A percentile compares a stretch with the other conserved stretches of the same genome.
Evolutionary conservation across 2,329 filamentous ascomycete species (phyloP).

Genomic region (Elsinoe batatas): DNA sequence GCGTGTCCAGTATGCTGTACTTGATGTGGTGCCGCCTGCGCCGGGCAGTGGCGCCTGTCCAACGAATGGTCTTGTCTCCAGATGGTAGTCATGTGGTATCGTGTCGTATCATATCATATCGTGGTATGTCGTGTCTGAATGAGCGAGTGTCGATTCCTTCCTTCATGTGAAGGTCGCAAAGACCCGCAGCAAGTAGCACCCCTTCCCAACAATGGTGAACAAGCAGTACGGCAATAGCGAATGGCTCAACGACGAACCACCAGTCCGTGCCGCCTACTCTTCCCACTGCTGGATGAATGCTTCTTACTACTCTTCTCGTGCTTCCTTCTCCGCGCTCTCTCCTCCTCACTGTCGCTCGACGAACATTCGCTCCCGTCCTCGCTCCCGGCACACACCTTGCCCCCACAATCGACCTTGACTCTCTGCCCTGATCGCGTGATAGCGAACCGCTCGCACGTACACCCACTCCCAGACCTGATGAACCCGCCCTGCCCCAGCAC

Average conservation of each 20-base stretch:
- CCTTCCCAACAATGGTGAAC: neutral
- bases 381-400: constrained; percentile 73
- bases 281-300: neutral
- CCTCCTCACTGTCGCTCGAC: constrained; percentile 57
- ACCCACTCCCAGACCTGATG: constrained; percentile 36
- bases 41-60: constrained; percentile 4
- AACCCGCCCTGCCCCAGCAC: constrained; percentile 27
- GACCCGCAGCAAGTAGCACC: neutral
- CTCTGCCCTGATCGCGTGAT: constrained; percentile 84
- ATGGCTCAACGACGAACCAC: neutral
- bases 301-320: constrained; percentile 12
- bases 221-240: neutral
- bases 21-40: neutral
- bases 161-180: neutral
- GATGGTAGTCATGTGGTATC: neutral
- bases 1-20: neutral
- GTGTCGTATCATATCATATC: neutral
- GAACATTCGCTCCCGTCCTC: constrained; percentile 56
- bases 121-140: too few species aligned
- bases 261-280: neutral
- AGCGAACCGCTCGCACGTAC: constrained; percentile 92
- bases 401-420: constrained; percentile 93
- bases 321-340: constrained; percentile 23
- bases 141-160: neutral
- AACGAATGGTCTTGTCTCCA: neutral